A percentile compares a stretch with the other conserved stretches of the same genome.
These are phyloP conservation scores for Dendrocalamus latiflorus DNA, from an alignment of 202 grass and related monocot genomes.

Conservation along the genomic window DNA sequence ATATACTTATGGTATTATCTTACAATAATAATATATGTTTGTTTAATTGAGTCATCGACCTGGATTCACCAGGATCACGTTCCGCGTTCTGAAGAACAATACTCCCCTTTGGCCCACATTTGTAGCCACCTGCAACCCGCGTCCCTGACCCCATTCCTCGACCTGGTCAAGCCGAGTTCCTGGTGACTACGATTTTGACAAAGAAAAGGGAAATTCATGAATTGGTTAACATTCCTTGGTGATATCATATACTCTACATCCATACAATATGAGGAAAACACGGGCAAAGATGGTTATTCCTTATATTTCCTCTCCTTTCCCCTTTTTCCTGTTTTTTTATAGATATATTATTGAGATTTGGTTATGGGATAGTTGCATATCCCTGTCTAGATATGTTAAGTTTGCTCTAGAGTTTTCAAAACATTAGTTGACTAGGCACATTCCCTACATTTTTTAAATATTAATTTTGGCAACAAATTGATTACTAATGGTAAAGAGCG, in stretches of 20 bases:
- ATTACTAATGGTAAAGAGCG: neutral
- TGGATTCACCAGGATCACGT: no score
- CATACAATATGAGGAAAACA: no score
- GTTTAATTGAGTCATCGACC: neutral
- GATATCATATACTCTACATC: neutral
- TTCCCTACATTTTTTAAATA: no score
- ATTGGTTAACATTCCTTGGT: neutral
- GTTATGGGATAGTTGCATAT: neutral
- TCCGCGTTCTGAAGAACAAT: no score
- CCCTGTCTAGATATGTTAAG: neutral
- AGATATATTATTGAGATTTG: neutral
- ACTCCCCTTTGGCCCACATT: no score
- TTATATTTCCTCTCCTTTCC: neutral
- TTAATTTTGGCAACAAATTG: no score
- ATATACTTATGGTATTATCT: neutral
- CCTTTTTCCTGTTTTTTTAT: neutral
- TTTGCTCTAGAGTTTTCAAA: constrained; percentile 15
- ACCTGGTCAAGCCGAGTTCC: neutral
- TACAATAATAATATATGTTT: neutral
- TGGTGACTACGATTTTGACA: neutral
- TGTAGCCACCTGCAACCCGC: neutral
- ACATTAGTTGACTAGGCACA: no score
- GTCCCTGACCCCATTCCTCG: neutral
- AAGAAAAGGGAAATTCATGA: neutral
- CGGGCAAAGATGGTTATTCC: neutral